Conservation (phyloP, 495 filamentous ascomycete genomes). For the Xylaria palmicola region DNA sequence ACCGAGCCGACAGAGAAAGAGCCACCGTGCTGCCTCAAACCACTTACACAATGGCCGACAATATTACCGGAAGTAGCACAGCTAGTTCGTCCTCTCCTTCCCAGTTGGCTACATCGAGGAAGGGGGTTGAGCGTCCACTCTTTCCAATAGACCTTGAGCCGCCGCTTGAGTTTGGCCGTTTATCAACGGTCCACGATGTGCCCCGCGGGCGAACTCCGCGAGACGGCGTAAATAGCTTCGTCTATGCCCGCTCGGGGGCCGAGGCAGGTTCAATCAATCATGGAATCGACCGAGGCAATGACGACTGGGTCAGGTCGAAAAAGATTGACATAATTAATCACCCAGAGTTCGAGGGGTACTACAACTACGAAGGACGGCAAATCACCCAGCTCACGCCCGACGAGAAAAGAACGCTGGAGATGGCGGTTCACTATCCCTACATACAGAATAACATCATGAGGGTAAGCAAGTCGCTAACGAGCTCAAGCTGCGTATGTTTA, state of each 20-base stretch:
- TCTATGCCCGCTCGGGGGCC: neutral
- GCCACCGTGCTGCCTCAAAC: too few relatives aligned
- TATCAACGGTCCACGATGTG: neutral
- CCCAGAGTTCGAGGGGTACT: neutral
- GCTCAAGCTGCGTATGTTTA: neutral
- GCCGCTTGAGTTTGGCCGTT: neutral
- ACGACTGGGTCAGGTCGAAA: slow-evolving; percentile 4
- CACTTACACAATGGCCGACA: neutral
- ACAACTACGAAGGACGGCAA: slow-evolving; percentile 13
- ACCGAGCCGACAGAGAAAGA: too few relatives aligned
- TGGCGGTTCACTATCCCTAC: slow-evolving; percentile 16
- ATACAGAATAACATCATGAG: slow-evolving; percentile 18
- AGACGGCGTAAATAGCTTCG: neutral
- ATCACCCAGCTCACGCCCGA: neutral
- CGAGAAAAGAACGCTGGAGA: slow-evolving; percentile 9
- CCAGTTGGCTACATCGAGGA: neutral
- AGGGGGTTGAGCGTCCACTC: neutral
- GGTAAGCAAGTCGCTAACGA: slow-evolving; percentile 8
- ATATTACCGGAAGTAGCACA: neutral
- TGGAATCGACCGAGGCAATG: slow-evolving; percentile 12
- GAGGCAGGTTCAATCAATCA: slow-evolving; percentile 3
- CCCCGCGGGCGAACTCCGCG: neutral
- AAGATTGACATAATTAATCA: slow-evolving; percentile 17
- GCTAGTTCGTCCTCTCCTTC: neutral
- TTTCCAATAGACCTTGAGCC: neutral